Base-by-base conservation (phyloP, 371 early-diverging fungal genomes). In the Funneliformis caledonium region DNA sequence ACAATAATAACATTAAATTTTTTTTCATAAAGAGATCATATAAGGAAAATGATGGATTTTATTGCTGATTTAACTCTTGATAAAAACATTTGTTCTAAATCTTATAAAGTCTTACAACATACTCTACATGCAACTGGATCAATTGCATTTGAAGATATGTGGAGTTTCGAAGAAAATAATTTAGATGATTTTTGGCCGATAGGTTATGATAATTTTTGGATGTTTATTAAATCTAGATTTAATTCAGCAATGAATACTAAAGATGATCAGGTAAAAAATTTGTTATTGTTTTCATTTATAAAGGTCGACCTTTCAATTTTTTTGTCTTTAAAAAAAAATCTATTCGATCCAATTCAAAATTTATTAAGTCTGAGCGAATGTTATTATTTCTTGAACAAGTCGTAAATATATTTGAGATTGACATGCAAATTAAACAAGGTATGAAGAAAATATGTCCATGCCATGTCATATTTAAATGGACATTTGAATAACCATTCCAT, bases 31-130 rank as follows among this genome's bases (percentile, higher is more conserved):
- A 76, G 76, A 76, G 10, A 64, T 22, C 64, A 76, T 37, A 76
- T 76, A 33, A n/a, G 78, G 14, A 9, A 26, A 68, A 14, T 78
- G 14, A 78, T 78, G 78, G 78, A 68, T 8, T 37, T 78, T 10
- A 78, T 78, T 45, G 78, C 33, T 12, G 31, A 68, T 22, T 52
- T 48, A 7, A 16, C n/a, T 56, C 56, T 68, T n/a, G 78, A 78
- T 22, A 31, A 78, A 22, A 33, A 45, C 7, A 33, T 67, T 33
- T 11, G n/a, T n/a, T 11, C 8, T 31, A 22, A 52, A 33, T 67
- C 78, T 14, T 78, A 52, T 33, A 68, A 50, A 48, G 6, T 78
- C 37, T 78, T 78, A 68, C 78, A 78, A 47, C 78, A 68, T 50
- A n/a, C 68, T 5, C 56, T 78, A 52, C 65, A 68, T 68, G 33